Base-by-base conservation (phyloP, 2,329 filamentous ascomycete species). In the Cladophialophora immunda region DNA sequence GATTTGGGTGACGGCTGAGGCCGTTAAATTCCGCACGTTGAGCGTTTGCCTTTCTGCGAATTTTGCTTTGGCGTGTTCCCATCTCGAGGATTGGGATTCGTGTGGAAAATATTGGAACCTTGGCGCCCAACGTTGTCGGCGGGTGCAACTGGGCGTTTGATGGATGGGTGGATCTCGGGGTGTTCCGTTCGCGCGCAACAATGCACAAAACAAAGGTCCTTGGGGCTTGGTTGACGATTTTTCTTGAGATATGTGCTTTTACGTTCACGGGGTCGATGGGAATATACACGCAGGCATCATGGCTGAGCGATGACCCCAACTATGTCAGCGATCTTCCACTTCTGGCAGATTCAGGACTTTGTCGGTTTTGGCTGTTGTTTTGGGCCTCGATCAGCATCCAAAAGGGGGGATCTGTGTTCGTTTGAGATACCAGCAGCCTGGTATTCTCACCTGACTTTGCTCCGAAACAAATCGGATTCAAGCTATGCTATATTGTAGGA, bases 1-100 rank as follows among this genome's bases (percentile, higher is more conserved):
- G 65, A 67, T 38, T 60, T 67, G 19, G 65, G 65, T 34, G 65
- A 67, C 22, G 65, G 56, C 29, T 59, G 52, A 56, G 36, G 25
- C 32, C 45, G 45, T n/a, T 19, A 25, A 50, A 2, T 7, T n/a
- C 6, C 7, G 5, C n/a, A 4, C 7, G 11, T 25, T 25, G 22
- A 50, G 5, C 15, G 19, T 25, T 25, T 47, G 5, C 19, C 19
- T 3, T 25, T 50, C 22, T 50, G 7, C 19, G 2, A 50, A n/a
- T 11, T 8, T 50, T 25, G 1, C 22, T 25, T 25, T 50, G 45
- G 22, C 22, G 3, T 50, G 41, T 47, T n/a, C 11, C 8, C 17
- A 22, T 11, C 11, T 47, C 9, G 5, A 45, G 41, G 7, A 4
- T 22, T 45, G 5, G 41, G 41, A 45, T 25, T 19, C 11, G 1